These are phyloP conservation scores for Lablab purpureus DNA, from an alignment of 306 rosid genomes.

Conservation along the genomic window DNA sequence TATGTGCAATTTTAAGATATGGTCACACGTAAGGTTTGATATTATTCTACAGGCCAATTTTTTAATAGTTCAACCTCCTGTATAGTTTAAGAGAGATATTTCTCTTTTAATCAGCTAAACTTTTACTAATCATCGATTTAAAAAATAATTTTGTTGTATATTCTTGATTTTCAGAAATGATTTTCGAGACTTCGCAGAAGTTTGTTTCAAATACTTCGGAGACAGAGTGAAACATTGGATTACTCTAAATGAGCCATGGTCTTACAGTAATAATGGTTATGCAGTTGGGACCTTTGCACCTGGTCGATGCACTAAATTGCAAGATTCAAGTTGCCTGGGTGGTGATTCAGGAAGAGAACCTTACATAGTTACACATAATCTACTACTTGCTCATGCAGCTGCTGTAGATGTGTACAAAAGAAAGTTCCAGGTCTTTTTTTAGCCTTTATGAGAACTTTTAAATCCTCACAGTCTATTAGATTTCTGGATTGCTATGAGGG, in stretches of 20 bases:
- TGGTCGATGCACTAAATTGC: conserved; percentile 59
- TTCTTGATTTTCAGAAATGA: conserved; percentile 46
- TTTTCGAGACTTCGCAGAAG: conserved; percentile 56
- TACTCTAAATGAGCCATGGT: conserved; percentile 65
- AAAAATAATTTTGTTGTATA: too few relatives aligned
- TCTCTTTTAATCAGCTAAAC: too few relatives aligned
- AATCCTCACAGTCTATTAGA: not conserved
- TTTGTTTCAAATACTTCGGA: conserved; percentile 69
- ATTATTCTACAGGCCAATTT: too few relatives aligned
- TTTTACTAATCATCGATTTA: too few relatives aligned
- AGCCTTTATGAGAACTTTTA: too few relatives aligned
- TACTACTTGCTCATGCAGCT: conserved; percentile 68
- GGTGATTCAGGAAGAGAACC: conserved; percentile 72
- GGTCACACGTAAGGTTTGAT: too few relatives aligned
- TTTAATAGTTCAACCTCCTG: too few relatives aligned
- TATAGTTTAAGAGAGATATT: too few relatives aligned
- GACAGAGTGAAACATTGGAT: conserved; percentile 73
- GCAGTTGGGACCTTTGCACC: conserved; percentile 43
- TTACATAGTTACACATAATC: conserved; percentile 63
- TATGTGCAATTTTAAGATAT: too few relatives aligned
- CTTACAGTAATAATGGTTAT: conserved; percentile 46
- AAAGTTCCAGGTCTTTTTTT: conserved; percentile 46
- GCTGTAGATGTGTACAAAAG: conserved; percentile 57
- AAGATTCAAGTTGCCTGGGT: conserved; percentile 48
- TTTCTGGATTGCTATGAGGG: not conserved